A percentile compares a stretch with the other conserved stretches of the same genome.
Evolutionary conservation across 306 rosid species (phyloP).

Genomic region (Sophora flavescens): DNA sequence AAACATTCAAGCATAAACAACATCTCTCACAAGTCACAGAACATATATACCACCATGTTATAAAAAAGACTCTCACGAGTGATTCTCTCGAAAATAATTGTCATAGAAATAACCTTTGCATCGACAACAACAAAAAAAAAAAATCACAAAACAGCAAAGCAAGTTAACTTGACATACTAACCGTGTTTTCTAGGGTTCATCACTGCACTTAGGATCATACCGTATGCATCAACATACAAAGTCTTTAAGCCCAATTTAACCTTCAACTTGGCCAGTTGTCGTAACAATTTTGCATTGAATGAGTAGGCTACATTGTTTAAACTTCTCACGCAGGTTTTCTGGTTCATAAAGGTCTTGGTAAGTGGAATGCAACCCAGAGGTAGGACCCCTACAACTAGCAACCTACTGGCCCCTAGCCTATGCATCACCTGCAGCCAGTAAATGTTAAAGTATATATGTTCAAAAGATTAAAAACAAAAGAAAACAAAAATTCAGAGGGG

Average conservation of each 20-base stretch:
- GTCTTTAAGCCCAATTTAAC: conserved; percentile 47
- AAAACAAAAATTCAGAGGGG: neutral
- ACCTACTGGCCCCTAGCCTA: conserved; percentile 56
- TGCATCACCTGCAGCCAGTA: conserved; percentile 58
- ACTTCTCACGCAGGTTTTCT: conserved; percentile 48
- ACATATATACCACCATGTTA: too few species aligned
- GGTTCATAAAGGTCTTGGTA: conserved; percentile 46
- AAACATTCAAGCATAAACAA: neutral
- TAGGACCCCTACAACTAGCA: conserved; percentile 72
- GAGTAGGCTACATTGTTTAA: conserved; percentile 57
- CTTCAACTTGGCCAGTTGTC: conserved; percentile 48
- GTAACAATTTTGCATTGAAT: conserved; percentile 60
- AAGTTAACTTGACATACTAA: conserved; percentile 29
- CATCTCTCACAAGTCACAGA: too few species aligned
- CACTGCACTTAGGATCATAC: conserved; percentile 52
- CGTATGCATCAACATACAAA: conserved; percentile 60
- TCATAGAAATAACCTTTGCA: neutral
- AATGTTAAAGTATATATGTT: neutral
- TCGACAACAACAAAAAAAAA: too few species aligned
- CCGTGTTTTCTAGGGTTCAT: conserved; percentile 59
- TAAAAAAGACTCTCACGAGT: neutral
- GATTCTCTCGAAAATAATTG: neutral
- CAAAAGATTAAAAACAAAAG: neutral
- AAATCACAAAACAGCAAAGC: neutral
- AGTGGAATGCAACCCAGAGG: conserved; percentile 80